These are phyloP conservation scores for Trichosporon sp. DNA, from an alignment of 1,284 basidiomycete genomes.

Conservation along the genomic window DNA sequence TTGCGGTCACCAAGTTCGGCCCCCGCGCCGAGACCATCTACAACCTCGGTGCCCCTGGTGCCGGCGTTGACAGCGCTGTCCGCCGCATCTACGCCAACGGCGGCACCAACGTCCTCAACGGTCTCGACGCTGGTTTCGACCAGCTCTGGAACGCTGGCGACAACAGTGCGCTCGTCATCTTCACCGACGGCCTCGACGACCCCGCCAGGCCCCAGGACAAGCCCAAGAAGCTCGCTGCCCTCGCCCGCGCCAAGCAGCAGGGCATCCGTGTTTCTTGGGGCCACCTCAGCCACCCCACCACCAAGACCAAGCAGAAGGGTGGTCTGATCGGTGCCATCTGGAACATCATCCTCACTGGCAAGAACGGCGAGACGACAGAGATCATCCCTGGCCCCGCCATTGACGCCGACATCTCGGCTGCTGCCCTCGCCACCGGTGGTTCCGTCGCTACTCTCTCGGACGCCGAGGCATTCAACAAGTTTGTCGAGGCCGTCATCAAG, in stretches of 20 bases:
- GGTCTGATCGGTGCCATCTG: slow-evolving; percentile 5
- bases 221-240: background rate
- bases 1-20: slow-evolving; percentile 16
- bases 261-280: slow-evolving; percentile 22
- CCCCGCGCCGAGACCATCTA: background rate
- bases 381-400: slow-evolving; percentile 16
- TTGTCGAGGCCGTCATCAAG: slow-evolving; percentile 22
- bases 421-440: slow-evolving; percentile 24
- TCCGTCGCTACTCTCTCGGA: slow-evolving; percentile 6
- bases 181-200: slow-evolving; percentile 22
- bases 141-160: background rate
- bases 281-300: slow-evolving; percentile 19
- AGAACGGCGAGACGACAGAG: background rate
- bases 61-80: background rate
- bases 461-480: slow-evolving; percentile 2
- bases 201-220: background rate
- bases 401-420: slow-evolving; percentile 21
- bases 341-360: background rate
- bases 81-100: background rate
- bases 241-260: slow-evolving; percentile 18
- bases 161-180: slow-evolving; percentile 12
- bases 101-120: background rate
- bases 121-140: slow-evolving; percentile 12
- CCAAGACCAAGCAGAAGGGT: background rate
- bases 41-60: slow-evolving; percentile 16